Evolutionary conservation across 1,284 basidiomycete species (phyloP), one percentile per base, ranked within the genome.

Genomic region (Takashimella tepidaria): DNA sequence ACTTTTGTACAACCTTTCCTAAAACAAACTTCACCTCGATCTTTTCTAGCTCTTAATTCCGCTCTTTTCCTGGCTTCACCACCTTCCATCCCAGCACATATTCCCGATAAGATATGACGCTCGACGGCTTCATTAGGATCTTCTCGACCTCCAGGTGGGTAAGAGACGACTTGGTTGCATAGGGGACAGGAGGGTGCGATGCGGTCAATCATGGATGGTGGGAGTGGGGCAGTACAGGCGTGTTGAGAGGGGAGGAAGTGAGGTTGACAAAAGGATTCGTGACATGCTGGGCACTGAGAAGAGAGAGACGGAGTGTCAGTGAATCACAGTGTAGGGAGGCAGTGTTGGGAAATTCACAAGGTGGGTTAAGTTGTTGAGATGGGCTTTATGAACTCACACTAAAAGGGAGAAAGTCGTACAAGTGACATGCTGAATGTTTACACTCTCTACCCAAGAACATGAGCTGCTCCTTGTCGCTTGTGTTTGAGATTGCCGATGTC

Each of bases 381-480:
- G 23, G 22, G 11, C 20, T 22, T 1, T 20, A 5, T 31, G 0
- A 10, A 59, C 71, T 67, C 56, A 75, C 73, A 51, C 59, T 54
- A 60, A 76, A 73, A 3, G 75, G 75, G 2, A 76, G 63, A 47
- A 76, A 76, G 56, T 76, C 75, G 53, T 74, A 58, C 22, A 76
- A 61, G 50, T 74, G 67, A 58, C 75, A 76, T 37, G 66, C 63
- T 16, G 62, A 54, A 53, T 76, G 75, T 48, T 69, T 56, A 51
- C 75, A 76, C 47, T 67, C 65, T 49, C 64, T 63, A 21, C 75
- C 75, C 13, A 76, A 62, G 55, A 75, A 76, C 57, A 76, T 64
- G 54, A 76, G 61, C 61, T 76, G 71, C 5, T 62, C 53, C 31
- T 16, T 8, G 16, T 37, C 31, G 16, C 31, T 37, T n/a, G n/a